Percentiles rank a stretch among this genome's conserved stretches.
phyloP scores from a whole-genome alignment of 179 eudicot genomes.

The Carnegiea gigantea region DNA sequence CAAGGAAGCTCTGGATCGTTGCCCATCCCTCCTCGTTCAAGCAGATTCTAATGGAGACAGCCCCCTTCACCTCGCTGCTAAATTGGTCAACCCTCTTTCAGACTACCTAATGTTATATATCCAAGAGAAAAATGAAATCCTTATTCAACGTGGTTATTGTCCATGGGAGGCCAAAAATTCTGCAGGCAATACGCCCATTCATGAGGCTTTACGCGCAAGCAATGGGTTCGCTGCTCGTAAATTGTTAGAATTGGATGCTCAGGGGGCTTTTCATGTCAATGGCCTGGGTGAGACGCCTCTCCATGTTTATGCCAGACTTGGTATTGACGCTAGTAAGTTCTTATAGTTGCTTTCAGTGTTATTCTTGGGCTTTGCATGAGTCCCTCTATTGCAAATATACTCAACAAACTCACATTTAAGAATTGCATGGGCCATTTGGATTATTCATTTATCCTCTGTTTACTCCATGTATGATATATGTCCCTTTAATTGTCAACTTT shows the following conservation, averaged over 20 bases:
- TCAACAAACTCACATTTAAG: too few relatives aligned
- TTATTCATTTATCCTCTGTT: too few relatives aligned
- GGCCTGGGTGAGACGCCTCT: background rate
- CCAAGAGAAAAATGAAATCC: background rate
- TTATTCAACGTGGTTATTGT: background rate
- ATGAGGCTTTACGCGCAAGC: background rate
- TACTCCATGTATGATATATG: too few relatives aligned
- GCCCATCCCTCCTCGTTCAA: background rate
- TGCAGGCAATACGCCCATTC: background rate
- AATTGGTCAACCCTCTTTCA: background rate
- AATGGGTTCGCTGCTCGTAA: background rate
- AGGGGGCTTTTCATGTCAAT: background rate
- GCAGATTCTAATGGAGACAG: slow-evolving; percentile 21
- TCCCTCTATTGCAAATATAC: too few relatives aligned
- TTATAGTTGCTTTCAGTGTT: background rate
- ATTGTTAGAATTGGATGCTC: background rate
- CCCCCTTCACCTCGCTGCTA: slow-evolving; percentile 24
- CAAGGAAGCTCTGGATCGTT: too few relatives aligned
- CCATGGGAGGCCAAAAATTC: slow-evolving; percentile 16
- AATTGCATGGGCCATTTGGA: too few relatives aligned
- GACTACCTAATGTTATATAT: background rate
- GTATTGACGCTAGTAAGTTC: background rate
- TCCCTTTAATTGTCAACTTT: too few relatives aligned
- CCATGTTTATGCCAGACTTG: background rate
- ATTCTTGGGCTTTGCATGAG: too few relatives aligned